Evolutionary conservation across 805 yeast species (phyloP).

Genomic region (Deakozyma indianensis): DNA sequence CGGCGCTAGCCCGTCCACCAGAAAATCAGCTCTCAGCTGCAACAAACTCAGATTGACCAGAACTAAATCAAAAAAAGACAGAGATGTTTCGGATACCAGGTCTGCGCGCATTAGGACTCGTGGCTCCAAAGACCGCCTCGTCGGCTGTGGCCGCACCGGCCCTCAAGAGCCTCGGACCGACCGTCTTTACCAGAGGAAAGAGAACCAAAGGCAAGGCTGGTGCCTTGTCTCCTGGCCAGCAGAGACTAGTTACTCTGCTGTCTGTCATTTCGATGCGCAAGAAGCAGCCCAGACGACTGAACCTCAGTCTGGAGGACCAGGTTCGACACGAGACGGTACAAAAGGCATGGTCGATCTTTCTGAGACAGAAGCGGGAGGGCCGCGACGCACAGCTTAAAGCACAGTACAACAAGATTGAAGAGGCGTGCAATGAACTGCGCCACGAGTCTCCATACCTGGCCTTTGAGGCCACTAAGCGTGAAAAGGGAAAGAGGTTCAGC

Average conservation of each 20-base stretch:
- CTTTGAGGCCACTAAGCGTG: constrained; percentile 43
- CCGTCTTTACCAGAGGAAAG: constrained; percentile 30
- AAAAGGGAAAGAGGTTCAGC: constrained; percentile 53
- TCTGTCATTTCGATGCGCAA: constrained; percentile 77
- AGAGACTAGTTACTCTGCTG: constrained; percentile 41
- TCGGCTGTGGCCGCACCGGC: constrained; percentile 1
- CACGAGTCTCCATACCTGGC: constrained; percentile 35
- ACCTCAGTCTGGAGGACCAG: constrained; percentile 63
- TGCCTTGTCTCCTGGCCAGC: constrained; percentile 30
- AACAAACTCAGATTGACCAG: no score
- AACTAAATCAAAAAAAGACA: no score
- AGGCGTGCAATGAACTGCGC: constrained; percentile 59
- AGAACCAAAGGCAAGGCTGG: constrained; percentile 29
- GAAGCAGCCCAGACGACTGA: constrained; percentile 74
- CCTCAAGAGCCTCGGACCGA: constrained; percentile 1
- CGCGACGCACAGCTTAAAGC: constrained; percentile 22
- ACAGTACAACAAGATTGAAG: constrained; percentile 52
- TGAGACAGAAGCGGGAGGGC: constrained; percentile 34
- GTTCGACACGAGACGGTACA: constrained; percentile 72
- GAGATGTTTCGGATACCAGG: no score
- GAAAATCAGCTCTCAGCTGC: no score
- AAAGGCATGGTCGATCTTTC: constrained; percentile 64
- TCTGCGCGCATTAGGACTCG: no score
- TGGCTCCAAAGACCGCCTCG: no score
- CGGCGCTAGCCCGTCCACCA: no score